Evolutionary conservation across 2,329 filamentous ascomycete genomes (phyloP).

Genomic region (Paramyrothecium roridum): DNA sequence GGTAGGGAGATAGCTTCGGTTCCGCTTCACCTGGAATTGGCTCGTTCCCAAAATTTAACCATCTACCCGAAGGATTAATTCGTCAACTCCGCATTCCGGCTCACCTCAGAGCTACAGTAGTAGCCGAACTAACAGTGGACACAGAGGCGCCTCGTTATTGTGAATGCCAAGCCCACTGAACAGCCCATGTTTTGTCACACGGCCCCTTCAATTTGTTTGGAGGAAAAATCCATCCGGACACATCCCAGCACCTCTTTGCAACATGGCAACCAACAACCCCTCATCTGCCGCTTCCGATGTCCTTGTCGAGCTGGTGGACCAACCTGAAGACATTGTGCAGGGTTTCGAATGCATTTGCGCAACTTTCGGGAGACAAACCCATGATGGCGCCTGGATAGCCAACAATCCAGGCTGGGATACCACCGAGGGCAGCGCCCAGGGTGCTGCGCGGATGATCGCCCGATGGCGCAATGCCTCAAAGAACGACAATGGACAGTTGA

Average conservation of each 20-base stretch:
- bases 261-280: conserved; percentile 1
- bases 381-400: conserved; percentile 47
- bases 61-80: too few species aligned
- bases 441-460: conserved; percentile 32
- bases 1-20: too few species aligned
- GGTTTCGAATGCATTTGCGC: conserved; percentile 19
- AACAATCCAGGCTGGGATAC: conserved; percentile 56
- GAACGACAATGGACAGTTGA: conserved; percentile 41
- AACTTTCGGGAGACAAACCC: conserved; percentile 47
- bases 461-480: conserved; percentile 35
- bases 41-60: too few species aligned
- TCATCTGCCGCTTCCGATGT: conserved; percentile 5
- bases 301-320: conserved; percentile 21
- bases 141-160: too few species aligned
- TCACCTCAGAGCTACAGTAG: too few species aligned
- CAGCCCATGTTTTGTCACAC: too few species aligned
- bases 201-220: background rate
- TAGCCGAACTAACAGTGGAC: too few species aligned
- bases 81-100: too few species aligned
- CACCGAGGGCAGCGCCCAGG: conserved; percentile 33
- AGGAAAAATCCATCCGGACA: background rate
- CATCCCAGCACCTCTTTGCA: background rate
- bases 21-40: too few species aligned
- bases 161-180: too few species aligned
- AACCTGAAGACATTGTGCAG: conserved; percentile 20